Evolutionary conservation across 257 asterid genomes (phyloP).

Genomic region (Primulina eburnea): DNA sequence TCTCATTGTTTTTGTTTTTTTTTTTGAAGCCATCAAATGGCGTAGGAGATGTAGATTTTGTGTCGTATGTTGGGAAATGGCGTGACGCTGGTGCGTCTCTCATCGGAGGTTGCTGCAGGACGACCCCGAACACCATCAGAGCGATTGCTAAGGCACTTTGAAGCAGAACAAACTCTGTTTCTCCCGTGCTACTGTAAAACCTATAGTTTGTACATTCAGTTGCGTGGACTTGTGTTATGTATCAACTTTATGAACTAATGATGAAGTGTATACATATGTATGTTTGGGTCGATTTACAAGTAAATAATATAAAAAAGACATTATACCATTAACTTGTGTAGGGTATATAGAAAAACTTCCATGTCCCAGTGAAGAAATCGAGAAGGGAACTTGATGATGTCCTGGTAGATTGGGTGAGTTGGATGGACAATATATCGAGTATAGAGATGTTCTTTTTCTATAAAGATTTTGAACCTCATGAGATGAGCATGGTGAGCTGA

Average conservation of each 20-base stretch:
- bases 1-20: not conserved
- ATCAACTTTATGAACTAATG: slow-evolving; percentile 9
- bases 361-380: too few species aligned
- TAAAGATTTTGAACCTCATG: too few species aligned
- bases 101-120: slow-evolving; percentile 85
- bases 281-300: not conserved
- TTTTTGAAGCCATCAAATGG: slow-evolving; percentile 50
- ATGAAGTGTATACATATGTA: slow-evolving; percentile 4
- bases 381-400: too few species aligned
- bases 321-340: too few species aligned
- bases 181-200: not conserved
- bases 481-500: too few species aligned
- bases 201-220: not conserved
- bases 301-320: too few species aligned
- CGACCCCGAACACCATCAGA: slow-evolving; percentile 70
- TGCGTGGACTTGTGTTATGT: slow-evolving; percentile 4
- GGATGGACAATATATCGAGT: too few species aligned
- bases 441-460: too few species aligned
- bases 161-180: not conserved
- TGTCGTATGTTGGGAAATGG: slow-evolving; percentile 76
- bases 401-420: too few species aligned
- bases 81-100: slow-evolving; percentile 74
- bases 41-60: slow-evolving; percentile 50
- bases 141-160: slow-evolving; percentile 59
- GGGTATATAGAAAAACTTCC: too few species aligned